Percentiles rank a stretch among this genome's conserved stretches.
phyloP scores from a whole-genome alignment of 2,329 filamentous ascomycete species.

The Colletotrichum nymphaeae region DNA sequence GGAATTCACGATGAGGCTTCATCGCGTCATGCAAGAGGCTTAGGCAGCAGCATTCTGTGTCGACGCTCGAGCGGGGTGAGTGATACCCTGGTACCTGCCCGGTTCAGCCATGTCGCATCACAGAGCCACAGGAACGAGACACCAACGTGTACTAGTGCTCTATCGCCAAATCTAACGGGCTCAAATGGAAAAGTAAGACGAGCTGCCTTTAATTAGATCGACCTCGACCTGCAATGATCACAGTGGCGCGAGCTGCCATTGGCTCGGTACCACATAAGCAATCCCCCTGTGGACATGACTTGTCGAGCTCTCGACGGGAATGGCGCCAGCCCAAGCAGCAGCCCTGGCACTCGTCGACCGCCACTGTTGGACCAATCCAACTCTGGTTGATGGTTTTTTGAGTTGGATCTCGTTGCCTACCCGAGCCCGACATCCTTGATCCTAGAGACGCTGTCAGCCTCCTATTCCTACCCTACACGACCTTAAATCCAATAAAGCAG shows the following conservation, averaged over 20 bases:
- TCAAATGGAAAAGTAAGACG: not conserved
- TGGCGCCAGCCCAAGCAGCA: not conserved
- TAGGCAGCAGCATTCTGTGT: not conserved
- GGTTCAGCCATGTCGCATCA: not conserved
- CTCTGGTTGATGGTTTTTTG: not conserved
- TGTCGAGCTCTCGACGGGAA: not conserved
- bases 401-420: not conserved
- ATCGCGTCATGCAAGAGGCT: not conserved
- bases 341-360: not conserved
- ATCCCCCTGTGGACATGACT: not conserved
- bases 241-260: not conserved
- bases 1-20: not conserved
- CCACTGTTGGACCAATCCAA: not conserved
- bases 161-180: not conserved
- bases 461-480: not conserved
- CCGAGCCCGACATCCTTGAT: not conserved
- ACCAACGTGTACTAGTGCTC: not conserved
- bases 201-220: not conserved
- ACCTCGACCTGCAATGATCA: not conserved
- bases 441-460: not conserved
- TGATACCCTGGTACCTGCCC: not conserved
- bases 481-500: not conserved
- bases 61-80: not conserved
- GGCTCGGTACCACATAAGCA: not conserved
- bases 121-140: not conserved